A percentile compares a stretch with the other conserved stretches of the same genome.
Evolutionary conservation across 208 protist species (phyloP).

Genomic region (Leishmania lainsoni): DNA sequence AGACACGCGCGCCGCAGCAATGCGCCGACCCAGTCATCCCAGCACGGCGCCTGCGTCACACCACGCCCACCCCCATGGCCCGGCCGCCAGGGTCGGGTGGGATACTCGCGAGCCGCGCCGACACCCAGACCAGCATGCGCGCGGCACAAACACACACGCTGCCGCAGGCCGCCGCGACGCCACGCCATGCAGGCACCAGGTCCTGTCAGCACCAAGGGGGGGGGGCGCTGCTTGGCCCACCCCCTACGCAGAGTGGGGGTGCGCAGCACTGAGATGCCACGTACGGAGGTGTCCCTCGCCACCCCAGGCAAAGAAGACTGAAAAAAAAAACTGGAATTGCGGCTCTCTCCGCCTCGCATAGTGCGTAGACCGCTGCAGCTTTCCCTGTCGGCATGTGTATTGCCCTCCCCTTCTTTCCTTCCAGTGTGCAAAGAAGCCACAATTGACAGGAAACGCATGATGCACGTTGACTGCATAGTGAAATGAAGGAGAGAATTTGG

Average conservation of each 20-base stretch:
- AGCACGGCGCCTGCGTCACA: not conserved
- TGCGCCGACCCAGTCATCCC: not conserved
- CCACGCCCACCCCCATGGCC: not conserved
- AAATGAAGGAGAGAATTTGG: not conserved
- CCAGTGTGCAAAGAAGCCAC: not conserved
- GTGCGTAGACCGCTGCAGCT: not conserved
- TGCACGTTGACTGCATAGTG: not conserved
- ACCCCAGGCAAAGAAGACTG: not conserved
- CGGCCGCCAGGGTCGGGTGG: not conserved
- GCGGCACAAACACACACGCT: not conserved
- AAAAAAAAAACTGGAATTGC: conserved; percentile 5
- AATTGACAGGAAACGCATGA: not conserved
- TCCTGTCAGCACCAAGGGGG: not conserved
- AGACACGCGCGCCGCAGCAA: not conserved
- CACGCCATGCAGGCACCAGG: not conserved
- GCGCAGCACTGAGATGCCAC: not conserved
- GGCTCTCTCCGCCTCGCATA: not conserved
- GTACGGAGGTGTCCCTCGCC: not conserved
- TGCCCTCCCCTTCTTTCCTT: not conserved
- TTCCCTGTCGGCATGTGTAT: not conserved
- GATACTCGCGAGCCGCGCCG: not conserved
- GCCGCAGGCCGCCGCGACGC: not conserved
- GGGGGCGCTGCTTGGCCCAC: not conserved
- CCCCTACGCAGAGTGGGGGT: not conserved
- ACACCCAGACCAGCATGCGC: not conserved